Conservation (phyloP, 2,329 filamentous ascomycete genomes). For the Fusarium stilboides region DNA sequence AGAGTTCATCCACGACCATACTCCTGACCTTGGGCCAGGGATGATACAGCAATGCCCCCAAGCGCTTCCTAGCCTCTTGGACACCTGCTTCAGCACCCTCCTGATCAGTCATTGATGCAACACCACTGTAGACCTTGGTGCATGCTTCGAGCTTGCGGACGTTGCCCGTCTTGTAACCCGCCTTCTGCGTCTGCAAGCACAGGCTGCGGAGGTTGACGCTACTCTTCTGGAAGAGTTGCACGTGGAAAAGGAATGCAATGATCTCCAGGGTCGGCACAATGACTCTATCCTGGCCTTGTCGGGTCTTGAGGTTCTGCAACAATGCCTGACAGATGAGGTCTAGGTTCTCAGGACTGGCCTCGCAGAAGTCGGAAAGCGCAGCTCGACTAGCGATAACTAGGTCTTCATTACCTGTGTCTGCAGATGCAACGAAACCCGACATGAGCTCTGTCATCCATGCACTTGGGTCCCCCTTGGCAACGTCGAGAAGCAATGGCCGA, state of each 20-base stretch:
- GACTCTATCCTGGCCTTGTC: constrained; percentile 76
- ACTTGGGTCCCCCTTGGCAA: constrained; percentile 52
- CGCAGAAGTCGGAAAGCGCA: constrained; percentile 72
- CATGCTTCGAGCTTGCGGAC: constrained; percentile 86
- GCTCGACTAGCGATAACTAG: constrained; percentile 78
- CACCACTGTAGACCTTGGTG: constrained; percentile 81
- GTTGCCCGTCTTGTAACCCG: constrained; percentile 86
- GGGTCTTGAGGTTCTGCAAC: constrained; percentile 66
- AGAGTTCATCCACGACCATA: constrained; percentile 73
- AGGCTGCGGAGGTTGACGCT: constrained; percentile 68
- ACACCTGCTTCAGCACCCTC: constrained; percentile 54
- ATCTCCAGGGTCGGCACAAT: constrained; percentile 84
- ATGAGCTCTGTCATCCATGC: constrained; percentile 70
- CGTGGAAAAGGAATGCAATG: constrained; percentile 82
- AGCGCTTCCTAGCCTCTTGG: constrained; percentile 73
- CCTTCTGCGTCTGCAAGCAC: constrained; percentile 80
- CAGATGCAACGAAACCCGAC: constrained; percentile 79
- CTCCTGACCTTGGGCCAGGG: constrained; percentile 83
- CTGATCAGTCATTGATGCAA: constrained; percentile 63
- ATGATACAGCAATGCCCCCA: constrained; percentile 82
- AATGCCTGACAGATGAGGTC: constrained; percentile 67
- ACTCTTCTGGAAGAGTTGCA: constrained; percentile 62
- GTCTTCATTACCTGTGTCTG: constrained; percentile 83
- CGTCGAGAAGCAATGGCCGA: constrained; percentile 55
- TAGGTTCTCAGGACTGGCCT: constrained; percentile 57